Base-by-base conservation (phyloP, 148 eudicot genomes). In the Rhododendron henanense region DNA sequence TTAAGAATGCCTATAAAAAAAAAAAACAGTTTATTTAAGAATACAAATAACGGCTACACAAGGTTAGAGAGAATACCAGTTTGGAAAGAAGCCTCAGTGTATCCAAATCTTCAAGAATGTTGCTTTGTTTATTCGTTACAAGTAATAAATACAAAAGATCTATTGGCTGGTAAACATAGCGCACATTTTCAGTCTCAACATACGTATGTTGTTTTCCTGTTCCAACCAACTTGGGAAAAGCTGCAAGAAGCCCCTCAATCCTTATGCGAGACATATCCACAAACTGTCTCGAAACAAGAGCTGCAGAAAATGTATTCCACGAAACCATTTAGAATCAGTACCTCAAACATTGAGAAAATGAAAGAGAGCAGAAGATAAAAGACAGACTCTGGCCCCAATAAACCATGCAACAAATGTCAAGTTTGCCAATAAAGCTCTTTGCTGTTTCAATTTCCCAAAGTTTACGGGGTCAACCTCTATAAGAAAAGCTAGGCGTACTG, bases 21-120 rank as follows among this genome's bases (percentile, higher is more conserved):
- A 61, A 75, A 71, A 10, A 3, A 19, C 1, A 33, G 9, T 33
- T 6, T 9, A 23, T 25, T 53, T 23, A 63, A 63, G 31, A 23
- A 8, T 63, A 63, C 71, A 63, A 65, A n/a, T 31, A 76, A 74
- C 31, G 44, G 31, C 65, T 16, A 67, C 28, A 80, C 9, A 82
- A 7, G 23, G 53, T 47, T 18, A 87, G 39, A 84, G 87, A 92
- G 94, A 93, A 91, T 97, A 97, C 99, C 25, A 97, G 92, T 88
- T 97, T 95, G 81, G 99, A 97, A 47, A 97, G 98, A 87, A 95
- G 93, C 91, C 99, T 93, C 83, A 97, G 88, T 73, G 99, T 97
- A 87, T 97, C 99, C 93, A 97, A 86, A 91, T 97, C 99, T 90
- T 97, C 98, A 91, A 97, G 96, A 87, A 97, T 97, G 91, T 97